Evolutionary conservation across 2,329 filamentous ascomycete genomes (phyloP).

Genomic region (Thelonectria blattea): DNA sequence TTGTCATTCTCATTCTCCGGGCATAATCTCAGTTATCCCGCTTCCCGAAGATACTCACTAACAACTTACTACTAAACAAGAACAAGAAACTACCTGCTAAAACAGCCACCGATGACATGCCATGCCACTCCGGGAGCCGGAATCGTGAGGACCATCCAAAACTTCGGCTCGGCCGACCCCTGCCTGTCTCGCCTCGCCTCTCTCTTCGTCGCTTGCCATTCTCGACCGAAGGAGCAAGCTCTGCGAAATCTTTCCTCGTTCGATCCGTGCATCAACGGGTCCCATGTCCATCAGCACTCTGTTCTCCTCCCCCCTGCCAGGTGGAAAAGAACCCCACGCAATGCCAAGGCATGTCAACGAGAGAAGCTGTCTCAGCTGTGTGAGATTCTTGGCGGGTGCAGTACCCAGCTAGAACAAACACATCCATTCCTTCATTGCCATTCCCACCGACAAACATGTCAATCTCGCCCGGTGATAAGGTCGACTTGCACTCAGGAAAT

Average conservation of each 20-base stretch:
- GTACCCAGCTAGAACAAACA: neutral
- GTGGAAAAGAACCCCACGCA: slow-evolving; percentile 7
- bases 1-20: neutral
- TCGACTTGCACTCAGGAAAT: neutral
- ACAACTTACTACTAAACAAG: too few relatives aligned
- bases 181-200: neutral
- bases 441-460: neutral
- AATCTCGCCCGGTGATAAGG: slow-evolving; percentile 9
- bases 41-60: neutral
- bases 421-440: neutral
- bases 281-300: slow-evolving; percentile 7
- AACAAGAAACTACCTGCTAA: too few relatives aligned
- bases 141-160: neutral
- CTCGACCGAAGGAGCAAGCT: slow-evolving; percentile 28
- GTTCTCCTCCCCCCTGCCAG: neutral
- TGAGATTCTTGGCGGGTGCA: too few relatives aligned
- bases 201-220: neutral
- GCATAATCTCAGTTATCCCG: neutral
- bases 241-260: slow-evolving; percentile 15
- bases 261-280: slow-evolving; percentile 3
- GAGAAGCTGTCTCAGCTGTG: too few relatives aligned
- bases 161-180: neutral
- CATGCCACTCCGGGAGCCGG: too few relatives aligned
- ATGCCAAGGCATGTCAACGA: neutral
- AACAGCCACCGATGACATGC: too few relatives aligned